Conservation (phyloP, 164 flowering plant species). For the Paratinospora sagittata region DNA sequence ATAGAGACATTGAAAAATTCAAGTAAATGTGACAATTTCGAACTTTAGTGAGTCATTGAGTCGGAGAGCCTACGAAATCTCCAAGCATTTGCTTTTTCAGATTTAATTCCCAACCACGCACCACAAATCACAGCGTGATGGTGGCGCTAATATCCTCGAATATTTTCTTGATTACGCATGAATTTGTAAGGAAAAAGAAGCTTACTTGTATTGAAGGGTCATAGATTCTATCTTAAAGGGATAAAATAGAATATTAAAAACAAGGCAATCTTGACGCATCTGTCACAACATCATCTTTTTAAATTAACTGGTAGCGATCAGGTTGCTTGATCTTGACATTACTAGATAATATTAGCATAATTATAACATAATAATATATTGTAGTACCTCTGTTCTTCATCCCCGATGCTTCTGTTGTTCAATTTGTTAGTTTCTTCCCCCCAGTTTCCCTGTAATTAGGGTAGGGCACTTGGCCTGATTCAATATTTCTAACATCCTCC, state of each 20-base stretch:
- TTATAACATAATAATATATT: not conserved
- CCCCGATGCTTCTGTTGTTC: not conserved
- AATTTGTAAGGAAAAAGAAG: not conserved
- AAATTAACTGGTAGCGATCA: not conserved
- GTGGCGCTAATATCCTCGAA: not conserved
- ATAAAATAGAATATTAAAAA: slow-evolving; percentile 1
- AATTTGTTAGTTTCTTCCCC: not conserved
- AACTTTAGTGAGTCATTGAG: not conserved
- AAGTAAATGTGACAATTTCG: not conserved
- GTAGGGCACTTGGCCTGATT: slow-evolving; percentile 56
- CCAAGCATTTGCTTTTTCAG: not conserved
- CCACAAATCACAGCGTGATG: not conserved
- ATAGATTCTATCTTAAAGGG: not conserved
- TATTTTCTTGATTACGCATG: not conserved
- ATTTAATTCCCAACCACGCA: not conserved
- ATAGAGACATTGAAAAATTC: not conserved
- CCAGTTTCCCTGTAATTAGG: slow-evolving; percentile 36
- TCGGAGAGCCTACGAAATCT: not conserved
- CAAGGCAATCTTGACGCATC: not conserved
- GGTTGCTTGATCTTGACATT: not conserved
- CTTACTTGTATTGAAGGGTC: not conserved
- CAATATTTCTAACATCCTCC: slow-evolving; percentile 52
- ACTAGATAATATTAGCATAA: not conserved
- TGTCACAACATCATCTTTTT: not conserved
- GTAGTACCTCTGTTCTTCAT: not conserved